Percentiles rank a stretch among this genome's conserved stretches.
Evolutionary conservation across 768 basidiomycete genomes (phyloP).

Genomic region (Podaxis carcinomalis): DNA sequence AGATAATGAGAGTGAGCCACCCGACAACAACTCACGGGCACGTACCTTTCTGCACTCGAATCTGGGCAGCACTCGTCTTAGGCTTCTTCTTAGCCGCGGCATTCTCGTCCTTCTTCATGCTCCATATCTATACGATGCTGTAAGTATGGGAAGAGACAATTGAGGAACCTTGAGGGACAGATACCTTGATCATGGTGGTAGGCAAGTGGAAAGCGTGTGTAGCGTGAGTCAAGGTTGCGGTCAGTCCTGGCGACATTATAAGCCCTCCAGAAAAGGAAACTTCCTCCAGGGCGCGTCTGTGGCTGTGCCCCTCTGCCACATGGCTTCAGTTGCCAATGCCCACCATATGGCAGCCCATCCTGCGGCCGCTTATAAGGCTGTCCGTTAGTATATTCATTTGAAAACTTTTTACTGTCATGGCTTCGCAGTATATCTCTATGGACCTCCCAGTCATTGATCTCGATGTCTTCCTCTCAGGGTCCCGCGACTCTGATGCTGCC

Average conservation of each 20-base stretch:
- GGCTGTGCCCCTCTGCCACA: constrained; percentile 13
- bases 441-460: constrained; percentile 75
- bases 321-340: neutral
- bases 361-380: neutral
- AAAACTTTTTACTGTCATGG: constrained; percentile 17
- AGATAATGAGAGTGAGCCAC: neutral
- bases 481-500: constrained; percentile 41
- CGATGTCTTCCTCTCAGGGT: constrained; percentile 57
- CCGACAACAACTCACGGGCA: constrained; percentile 3
- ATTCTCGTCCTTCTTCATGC: constrained; percentile 99
- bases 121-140: constrained; percentile 75
- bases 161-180: neutral
- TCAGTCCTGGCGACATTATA: constrained; percentile 18
- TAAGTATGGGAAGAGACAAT: neutral
- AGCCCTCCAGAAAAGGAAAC: constrained; percentile 22
- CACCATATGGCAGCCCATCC: neutral
- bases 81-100: constrained; percentile 97
- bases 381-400: neutral
- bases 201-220: constrained; percentile 21
- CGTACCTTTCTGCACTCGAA: constrained; percentile 98
- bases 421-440: constrained; percentile 35
- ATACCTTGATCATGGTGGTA: constrained; percentile 46
- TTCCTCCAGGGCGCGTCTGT: constrained; percentile 20
- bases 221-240: constrained; percentile 32
- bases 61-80: constrained; percentile 96